Percentiles rank a stretch among this genome's conserved stretches.
These are phyloP conservation scores for Aspergillus chevalieri DNA, from an alignment of 2,329 filamentous ascomycete genomes.

Conservation along the genomic window DNA sequence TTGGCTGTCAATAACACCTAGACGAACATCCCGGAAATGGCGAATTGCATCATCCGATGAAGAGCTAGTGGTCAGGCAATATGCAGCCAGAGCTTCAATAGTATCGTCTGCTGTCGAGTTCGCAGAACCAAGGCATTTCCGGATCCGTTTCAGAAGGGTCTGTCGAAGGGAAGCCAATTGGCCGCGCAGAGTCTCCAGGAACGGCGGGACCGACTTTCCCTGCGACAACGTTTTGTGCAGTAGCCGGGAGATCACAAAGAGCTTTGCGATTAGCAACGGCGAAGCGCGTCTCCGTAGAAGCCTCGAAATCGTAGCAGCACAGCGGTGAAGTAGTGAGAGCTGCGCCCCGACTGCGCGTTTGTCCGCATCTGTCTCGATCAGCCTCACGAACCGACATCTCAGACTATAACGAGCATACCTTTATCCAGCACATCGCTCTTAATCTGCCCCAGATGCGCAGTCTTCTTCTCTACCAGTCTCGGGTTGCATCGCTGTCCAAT, in stretches of 20 bases:
- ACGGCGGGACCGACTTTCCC: constrained; percentile 38
- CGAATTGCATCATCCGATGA: constrained; percentile 71
- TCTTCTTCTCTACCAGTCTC: constrained; percentile 61
- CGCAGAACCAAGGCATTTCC: constrained; percentile 46
- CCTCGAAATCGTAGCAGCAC: constrained; percentile 48
- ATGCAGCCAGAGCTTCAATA: constrained; percentile 70
- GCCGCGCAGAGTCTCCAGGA: constrained; percentile 59
- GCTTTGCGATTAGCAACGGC: constrained; percentile 57
- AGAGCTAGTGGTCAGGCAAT: constrained; percentile 73
- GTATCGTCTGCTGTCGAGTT: constrained; percentile 46
- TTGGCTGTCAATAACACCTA: constrained; percentile 59
- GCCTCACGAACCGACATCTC: neutral
- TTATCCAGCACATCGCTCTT: constrained; percentile 29
- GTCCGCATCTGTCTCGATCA: constrained; percentile 25
- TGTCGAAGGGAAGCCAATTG: constrained; percentile 57
- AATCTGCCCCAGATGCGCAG: constrained; percentile 49
- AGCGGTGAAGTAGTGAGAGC: constrained; percentile 53
- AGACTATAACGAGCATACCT: constrained; percentile 18
- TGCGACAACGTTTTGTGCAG: constrained; percentile 67
- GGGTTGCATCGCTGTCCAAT: constrained; percentile 76
- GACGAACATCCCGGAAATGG: constrained; percentile 70
- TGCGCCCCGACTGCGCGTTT: constrained; percentile 50
- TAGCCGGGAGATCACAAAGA: constrained; percentile 68
- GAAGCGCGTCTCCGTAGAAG: constrained; percentile 48
- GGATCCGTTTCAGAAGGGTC: constrained; percentile 59